Conservation (phyloP, 2,329 filamentous ascomycete genomes). For the Trichoderma oligosporum region DNA sequence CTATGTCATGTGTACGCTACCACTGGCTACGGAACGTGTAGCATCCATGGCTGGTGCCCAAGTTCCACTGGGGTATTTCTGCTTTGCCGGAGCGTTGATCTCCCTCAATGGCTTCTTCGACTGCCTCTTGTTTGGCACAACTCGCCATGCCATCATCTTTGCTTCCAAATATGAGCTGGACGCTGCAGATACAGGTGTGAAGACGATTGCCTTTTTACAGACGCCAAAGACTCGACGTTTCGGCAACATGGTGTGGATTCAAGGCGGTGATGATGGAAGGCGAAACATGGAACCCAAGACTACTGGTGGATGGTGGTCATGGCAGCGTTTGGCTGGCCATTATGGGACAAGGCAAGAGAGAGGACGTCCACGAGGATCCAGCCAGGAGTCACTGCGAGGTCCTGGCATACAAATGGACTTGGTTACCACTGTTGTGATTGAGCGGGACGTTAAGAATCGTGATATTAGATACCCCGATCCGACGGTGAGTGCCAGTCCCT, state of each 20-base stretch:
- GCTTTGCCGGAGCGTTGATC: constrained; percentile 57
- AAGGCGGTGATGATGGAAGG: constrained; percentile 26
- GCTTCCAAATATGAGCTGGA: constrained; percentile 34
- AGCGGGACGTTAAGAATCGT: constrained; percentile 32
- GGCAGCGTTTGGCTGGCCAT: constrained; percentile 21
- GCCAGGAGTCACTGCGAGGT: constrained; percentile 34
- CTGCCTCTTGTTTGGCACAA: constrained; percentile 51
- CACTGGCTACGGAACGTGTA: constrained; percentile 62
- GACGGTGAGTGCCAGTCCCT: constrained; percentile 26
- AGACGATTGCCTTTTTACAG: constrained; percentile 50
- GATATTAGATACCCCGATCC: constrained; percentile 27
- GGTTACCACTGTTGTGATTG: constrained; percentile 41
- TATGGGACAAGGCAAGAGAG: constrained; percentile 12
- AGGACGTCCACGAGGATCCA: constrained; percentile 26
- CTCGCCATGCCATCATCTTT: constrained; percentile 52
- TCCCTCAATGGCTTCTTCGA: constrained; percentile 55
- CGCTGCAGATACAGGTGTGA: constrained; percentile 45
- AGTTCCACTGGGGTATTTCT: constrained; percentile 53
- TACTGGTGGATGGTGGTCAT: constrained; percentile 30
- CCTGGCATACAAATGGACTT: constrained; percentile 44
- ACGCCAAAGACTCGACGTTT: constrained; percentile 36
- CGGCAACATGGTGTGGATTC: constrained; percentile 42
- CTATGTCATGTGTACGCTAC: constrained; percentile 65
- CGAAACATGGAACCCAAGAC: constrained; percentile 12
- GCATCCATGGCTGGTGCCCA: constrained; percentile 54